A percentile compares a stretch with the other conserved stretches of the same genome.
phyloP scores from a whole-genome alignment of 2,329 filamentous ascomycete genomes.

The Dothistroma pini region DNA sequence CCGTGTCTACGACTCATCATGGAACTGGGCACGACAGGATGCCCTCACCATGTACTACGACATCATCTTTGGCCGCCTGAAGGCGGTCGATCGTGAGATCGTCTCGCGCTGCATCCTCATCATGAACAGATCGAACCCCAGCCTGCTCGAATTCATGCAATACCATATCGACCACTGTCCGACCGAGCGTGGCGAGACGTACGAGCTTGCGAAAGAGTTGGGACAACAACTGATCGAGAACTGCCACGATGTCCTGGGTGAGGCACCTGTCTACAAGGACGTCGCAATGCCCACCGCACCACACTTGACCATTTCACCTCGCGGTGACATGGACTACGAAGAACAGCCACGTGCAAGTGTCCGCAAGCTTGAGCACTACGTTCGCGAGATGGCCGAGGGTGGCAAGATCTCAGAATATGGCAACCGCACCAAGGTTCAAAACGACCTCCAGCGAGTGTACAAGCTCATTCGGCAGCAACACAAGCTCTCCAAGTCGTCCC shows the following conservation, averaged over 20 bases:
- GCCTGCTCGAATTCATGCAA: conserved; percentile 97
- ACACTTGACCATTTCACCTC: conserved; percentile 84
- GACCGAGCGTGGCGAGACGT: conserved; percentile 93
- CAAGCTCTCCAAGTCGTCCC: conserved; percentile 92
- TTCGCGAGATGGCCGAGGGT: conserved; percentile 96
- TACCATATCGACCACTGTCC: conserved; percentile 99
- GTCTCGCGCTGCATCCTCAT: conserved; percentile 98
- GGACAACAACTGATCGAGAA: conserved; percentile 94
- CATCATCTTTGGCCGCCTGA: conserved; percentile 92
- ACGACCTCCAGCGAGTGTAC: conserved; percentile 90
- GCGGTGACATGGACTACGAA: conserved; percentile 87
- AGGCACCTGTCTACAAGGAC: conserved; percentile 91
- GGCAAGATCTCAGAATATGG: conserved; percentile 99
- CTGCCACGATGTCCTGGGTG: conserved; percentile 84
- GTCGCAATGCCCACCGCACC: conserved; percentile 89
- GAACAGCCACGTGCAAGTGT: conserved; percentile 84
- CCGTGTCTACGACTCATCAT: conserved; percentile 93
- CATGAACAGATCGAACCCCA: conserved; percentile 98
- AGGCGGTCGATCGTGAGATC: conserved; percentile 93
- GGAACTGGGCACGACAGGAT: conserved; percentile 99
- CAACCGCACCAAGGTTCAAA: conserved; percentile 96
- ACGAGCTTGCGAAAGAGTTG: conserved; percentile 94
- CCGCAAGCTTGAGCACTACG: conserved; percentile 96
- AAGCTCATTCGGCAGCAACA: conserved; percentile 98
- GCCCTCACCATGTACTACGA: conserved; percentile 99